Evolutionary conservation across 2,329 filamentous ascomycete species (phyloP), one percentile per base, ranked within the genome.

Genomic region (Orbilia oligospora): DNA sequence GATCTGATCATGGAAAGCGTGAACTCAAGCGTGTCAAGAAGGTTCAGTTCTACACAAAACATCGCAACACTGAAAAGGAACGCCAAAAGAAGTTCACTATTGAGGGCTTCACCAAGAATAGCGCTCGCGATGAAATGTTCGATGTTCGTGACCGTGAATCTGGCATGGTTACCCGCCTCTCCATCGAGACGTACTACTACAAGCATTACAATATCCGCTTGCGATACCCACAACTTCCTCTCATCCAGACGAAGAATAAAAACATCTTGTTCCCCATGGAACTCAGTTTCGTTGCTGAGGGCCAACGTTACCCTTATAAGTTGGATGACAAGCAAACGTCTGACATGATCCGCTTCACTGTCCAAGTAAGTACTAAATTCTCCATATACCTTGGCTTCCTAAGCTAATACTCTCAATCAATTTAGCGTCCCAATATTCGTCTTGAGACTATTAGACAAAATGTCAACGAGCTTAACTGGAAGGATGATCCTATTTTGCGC

Each of bases 271-370:
- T 91, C 80, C 90, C 90, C 0, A 88, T 91, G 85, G 91, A 92
- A 81, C 83, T 90, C 2, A 89, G 88, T 69, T 80, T 68, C 75
- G 66, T 82, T 64, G 66, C 56, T 16, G 81, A 81, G 73, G 82
- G 89, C 82, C 90, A 92, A 83, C 86, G 88, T 0, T 92, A 91
- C 80, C 85, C 86, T 0, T 91, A 86, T 85, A 92, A 92, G 84
- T 83, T 92, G 0, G 88, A 88, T 67, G 86, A 83, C 0, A 75
- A 85, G 0, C 87, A 97, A 85, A 97, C 95, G 0, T 86, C 91
- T 0, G 85, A 88, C 4, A 99, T 99, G 96, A 97, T 99, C 86
- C 95, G 92, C 84, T 93, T 95, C 82, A 94, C 95, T 0, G 95
- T 97, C 3, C 88, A 80, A 41, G 72, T 80, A 65, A 68, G 68